Percentiles rank a stretch among this genome's conserved stretches.
Conservation (phyloP, 345 rosid genomes). For the Pelargonium nanum region DNA sequence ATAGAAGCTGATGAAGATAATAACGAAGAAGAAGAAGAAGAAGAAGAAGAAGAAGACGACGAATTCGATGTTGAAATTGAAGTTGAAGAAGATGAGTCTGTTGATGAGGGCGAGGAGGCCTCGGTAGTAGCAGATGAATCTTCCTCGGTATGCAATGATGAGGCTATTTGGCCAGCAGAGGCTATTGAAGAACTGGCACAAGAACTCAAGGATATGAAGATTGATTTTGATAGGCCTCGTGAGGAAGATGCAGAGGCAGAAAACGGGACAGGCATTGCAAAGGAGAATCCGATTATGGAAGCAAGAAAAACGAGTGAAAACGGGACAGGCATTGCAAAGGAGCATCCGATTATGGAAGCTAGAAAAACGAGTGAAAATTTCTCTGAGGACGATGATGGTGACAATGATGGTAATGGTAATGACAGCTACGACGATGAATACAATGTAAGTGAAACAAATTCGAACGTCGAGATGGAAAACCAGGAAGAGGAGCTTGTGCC, state of each 20-base stretch:
- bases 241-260: too few species aligned
- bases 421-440: background rate
- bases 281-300: too few species aligned
- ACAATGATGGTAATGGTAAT: conserved; percentile 4
- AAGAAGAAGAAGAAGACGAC: background rate
- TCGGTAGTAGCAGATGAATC: conserved; percentile 26
- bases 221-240: conserved; percentile 4
- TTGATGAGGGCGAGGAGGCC: conserved; percentile 9
- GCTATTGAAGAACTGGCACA: conserved; percentile 14
- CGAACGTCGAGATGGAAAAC: background rate
- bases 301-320: too few species aligned
- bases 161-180: conserved; percentile 33
- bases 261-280: too few species aligned
- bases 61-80: conserved; percentile 7
- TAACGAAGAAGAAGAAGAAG: conserved; percentile 11
- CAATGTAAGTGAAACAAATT: background rate
- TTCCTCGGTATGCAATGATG: conserved; percentile 22
- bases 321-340: too few species aligned
- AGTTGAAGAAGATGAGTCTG: conserved; percentile 6
- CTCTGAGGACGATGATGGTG: conserved; percentile 8
- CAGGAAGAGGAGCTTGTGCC: conserved; percentile 5
- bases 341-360: too few species aligned
- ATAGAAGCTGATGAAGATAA: conserved; percentile 3
- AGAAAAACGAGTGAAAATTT: background rate
- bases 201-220: conserved; percentile 12